phyloP scores from a whole-genome alignment of 495 filamentous ascomycete species.

The Cenococcum geophilum region DNA sequence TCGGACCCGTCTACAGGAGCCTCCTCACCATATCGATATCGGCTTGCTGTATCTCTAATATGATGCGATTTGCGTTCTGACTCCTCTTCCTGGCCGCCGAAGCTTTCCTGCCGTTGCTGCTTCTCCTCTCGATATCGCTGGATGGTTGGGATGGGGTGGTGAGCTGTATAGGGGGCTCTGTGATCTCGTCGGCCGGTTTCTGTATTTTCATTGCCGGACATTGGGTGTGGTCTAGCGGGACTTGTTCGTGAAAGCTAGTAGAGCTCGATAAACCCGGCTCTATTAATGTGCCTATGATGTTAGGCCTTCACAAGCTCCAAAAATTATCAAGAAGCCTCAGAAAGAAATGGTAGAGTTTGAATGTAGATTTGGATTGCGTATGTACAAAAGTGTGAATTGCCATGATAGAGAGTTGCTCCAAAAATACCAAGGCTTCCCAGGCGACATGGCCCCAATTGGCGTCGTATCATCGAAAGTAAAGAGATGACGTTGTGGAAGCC shows the following conservation, averaged over 20 bases:
- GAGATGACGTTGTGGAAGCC: constrained; percentile 5
- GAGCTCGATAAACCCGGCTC: not conserved
- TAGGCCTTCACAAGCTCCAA: not conserved
- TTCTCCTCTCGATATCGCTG: constrained; percentile 54
- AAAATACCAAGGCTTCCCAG: not conserved
- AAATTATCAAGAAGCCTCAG: not conserved
- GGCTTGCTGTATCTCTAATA: constrained; percentile 19
- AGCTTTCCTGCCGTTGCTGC: constrained; percentile 42
- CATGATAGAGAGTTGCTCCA: not conserved
- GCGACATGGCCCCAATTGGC: not conserved
- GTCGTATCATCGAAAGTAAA: not conserved
- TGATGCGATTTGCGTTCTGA: constrained; percentile 20
- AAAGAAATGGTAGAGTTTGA: not conserved
- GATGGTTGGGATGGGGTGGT: constrained; percentile 59
- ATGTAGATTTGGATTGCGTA: constrained; percentile 17
- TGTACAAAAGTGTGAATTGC: constrained; percentile 13
- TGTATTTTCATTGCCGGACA: constrained; percentile 43
- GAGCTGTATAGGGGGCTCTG: constrained; percentile 48
- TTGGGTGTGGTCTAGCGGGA: constrained; percentile 7
- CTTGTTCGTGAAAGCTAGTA: constrained; percentile 1
- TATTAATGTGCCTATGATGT: not conserved
- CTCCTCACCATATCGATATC: constrained; percentile 23
- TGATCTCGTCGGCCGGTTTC: constrained; percentile 43
- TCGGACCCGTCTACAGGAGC: constrained; percentile 27
- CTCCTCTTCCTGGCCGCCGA: constrained; percentile 20